These are phyloP conservation scores for Hyphopichia khmerensis DNA, from an alignment of 1,139 yeast species.

Conservation along the genomic window DNA sequence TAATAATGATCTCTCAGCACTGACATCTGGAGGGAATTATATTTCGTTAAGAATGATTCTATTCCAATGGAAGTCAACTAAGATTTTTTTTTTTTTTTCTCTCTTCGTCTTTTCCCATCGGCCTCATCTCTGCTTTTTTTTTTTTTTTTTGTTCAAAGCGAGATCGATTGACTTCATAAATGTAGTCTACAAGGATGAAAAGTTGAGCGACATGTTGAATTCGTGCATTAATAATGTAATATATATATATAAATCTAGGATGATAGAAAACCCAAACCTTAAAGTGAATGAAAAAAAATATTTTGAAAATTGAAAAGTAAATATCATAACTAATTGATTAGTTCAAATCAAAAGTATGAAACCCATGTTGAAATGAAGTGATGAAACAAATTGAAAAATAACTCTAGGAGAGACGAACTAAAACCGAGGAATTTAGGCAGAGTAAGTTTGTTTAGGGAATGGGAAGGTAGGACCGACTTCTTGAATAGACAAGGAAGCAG, in stretches of 20 bases:
- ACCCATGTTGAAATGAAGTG: constrained; percentile 16
- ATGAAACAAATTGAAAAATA: background rate
- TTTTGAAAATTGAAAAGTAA: background rate
- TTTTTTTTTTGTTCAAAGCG: background rate
- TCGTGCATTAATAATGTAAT: constrained; percentile 5
- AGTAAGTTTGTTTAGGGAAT: constrained; percentile 65
- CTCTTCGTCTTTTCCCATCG: background rate
- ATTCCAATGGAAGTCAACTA: too few relatives aligned
- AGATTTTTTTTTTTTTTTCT: background rate
- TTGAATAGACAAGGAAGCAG: constrained; percentile 89
- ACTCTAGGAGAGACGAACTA: constrained; percentile 2
- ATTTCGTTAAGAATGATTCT: too few relatives aligned
- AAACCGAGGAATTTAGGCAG: too few relatives aligned
- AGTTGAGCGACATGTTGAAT: constrained; percentile 11
- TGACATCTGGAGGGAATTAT: constrained; percentile 23
- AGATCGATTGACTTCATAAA: too few relatives aligned
- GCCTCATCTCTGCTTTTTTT: background rate
- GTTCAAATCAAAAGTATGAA: constrained; percentile 2
- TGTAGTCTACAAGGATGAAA: background rate
- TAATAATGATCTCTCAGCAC: constrained; percentile 78
- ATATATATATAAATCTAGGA: constrained; percentile 1
- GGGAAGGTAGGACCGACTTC: constrained; percentile 95
- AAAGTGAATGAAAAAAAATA: background rate
- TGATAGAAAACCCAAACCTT: background rate
- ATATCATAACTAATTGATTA: constrained; percentile 1